A percentile compares a stretch with the other conserved stretches of the same genome.
phyloP scores from a whole-genome alignment of 148 eudicot species.

The Tetragonia tetragonoides region DNA sequence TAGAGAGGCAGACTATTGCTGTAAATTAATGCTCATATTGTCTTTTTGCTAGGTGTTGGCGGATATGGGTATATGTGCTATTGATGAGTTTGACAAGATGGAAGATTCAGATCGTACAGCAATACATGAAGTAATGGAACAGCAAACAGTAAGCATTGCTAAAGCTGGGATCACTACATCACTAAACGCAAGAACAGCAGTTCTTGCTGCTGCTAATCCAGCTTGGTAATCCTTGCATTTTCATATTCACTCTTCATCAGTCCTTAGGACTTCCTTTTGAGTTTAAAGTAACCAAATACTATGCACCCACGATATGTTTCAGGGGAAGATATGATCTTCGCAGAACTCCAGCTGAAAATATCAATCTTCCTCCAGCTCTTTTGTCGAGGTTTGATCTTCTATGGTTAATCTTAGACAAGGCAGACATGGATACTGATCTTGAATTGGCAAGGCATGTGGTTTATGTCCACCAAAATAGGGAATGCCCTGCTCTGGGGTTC shows the following conservation, averaged over 20 bases:
- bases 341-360: slow-evolving; percentile 98
- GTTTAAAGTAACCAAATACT: not conserved
- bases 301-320: slow-evolving; percentile 23
- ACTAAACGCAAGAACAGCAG: slow-evolving; percentile 95
- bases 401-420: slow-evolving; percentile 93
- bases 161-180: slow-evolving; percentile 99
- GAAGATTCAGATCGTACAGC: slow-evolving; percentile 98
- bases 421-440: slow-evolving; percentile 98
- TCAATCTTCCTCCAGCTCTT: slow-evolving; percentile 98
- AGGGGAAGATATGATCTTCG: slow-evolving; percentile 99
- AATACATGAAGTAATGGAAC: slow-evolving; percentile 99
- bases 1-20: not conserved
- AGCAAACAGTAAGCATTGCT: slow-evolving; percentile 99
- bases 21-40: slow-evolving; percentile 1
- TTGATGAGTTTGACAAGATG: slow-evolving; percentile 99
- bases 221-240: slow-evolving; percentile 58
- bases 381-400: slow-evolving; percentile 96
- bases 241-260: not conserved
- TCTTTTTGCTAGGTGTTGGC: slow-evolving; percentile 67
- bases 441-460: slow-evolving; percentile 98
- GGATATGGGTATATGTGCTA: slow-evolving; percentile 99
- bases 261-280: not conserved
- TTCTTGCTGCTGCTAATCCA: slow-evolving; percentile 99
- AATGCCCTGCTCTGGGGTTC: slow-evolving; percentile 96
- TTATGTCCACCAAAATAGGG: slow-evolving; percentile 89